A percentile compares a stretch with the other conserved stretches of the same genome.
phyloP scores from a whole-genome alignment of 306 rosid genomes.

The Leucaena leucocephala region DNA sequence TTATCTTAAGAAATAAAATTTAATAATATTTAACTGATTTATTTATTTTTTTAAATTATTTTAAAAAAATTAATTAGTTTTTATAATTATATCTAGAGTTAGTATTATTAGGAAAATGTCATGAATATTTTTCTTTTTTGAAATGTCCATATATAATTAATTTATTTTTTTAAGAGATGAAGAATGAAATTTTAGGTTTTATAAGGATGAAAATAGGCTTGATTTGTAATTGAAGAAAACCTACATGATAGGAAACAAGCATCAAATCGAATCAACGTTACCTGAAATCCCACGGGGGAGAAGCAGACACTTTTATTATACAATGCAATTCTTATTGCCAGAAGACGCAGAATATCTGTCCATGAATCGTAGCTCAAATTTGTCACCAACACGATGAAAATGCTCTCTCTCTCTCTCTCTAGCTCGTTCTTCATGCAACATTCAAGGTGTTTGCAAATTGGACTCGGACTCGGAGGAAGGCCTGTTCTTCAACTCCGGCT shows the following conservation, averaged over 20 bases:
- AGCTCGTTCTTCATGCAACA: neutral
- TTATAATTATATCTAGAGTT: no score
- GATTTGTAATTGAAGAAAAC: neutral
- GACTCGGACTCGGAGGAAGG: constrained; percentile 71
- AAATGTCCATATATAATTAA: no score
- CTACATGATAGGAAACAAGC: neutral
- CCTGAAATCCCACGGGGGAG: constrained; percentile 26
- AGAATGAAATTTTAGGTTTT: neutral
- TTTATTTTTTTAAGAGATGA: no score
- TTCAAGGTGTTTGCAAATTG: constrained; percentile 58
- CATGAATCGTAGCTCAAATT: neutral
- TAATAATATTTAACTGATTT: no score
- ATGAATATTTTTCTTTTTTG: no score
- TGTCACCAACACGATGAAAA: neutral
- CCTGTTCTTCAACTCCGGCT: constrained; percentile 52
- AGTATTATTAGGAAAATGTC: no score
- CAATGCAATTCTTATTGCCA: constrained; percentile 39
- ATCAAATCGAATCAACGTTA: constrained; percentile 15
- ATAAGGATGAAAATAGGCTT: neutral
- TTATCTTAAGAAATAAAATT: no score
- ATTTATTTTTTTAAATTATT: no score
- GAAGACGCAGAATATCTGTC: neutral
- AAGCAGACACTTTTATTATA: constrained; percentile 35
- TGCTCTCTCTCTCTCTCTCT: neutral
- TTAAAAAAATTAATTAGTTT: no score